Evolutionary conservation across 257 asterid genomes (phyloP).

Genomic region (Phtheirospermum japonicum): DNA sequence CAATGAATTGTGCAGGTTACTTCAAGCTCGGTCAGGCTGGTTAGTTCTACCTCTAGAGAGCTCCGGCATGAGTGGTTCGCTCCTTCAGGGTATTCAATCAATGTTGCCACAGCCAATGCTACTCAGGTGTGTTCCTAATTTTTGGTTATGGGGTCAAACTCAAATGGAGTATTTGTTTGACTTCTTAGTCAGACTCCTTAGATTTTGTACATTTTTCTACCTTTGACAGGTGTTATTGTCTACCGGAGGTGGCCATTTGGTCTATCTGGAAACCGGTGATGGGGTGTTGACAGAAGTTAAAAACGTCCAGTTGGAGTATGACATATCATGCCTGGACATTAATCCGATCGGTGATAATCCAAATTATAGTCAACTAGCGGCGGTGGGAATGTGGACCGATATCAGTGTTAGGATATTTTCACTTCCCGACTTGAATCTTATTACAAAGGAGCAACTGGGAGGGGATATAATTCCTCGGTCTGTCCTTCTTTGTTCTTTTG

Average conservation of each 20-base stretch:
- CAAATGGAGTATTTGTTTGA: not conserved
- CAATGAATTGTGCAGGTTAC: constrained; percentile 57
- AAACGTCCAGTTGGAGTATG: constrained; percentile 78
- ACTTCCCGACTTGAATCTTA: constrained; percentile 83
- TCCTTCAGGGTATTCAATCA: constrained; percentile 71
- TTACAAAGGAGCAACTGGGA: constrained; percentile 87
- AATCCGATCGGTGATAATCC: constrained; percentile 89
- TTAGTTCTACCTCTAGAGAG: constrained; percentile 74
- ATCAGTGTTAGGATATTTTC: constrained; percentile 72
- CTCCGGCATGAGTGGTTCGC: constrained; percentile 74
- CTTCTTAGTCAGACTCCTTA: no score
- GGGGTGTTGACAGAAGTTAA: constrained; percentile 72
- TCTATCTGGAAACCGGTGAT: constrained; percentile 91
- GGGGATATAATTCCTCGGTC: constrained; percentile 99
- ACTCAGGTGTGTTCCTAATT: constrained; percentile 57
- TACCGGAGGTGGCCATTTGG: constrained; percentile 94
- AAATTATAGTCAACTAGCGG: constrained; percentile 79
- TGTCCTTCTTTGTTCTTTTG: constrained; percentile 87
- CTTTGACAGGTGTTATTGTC: constrained; percentile 80
- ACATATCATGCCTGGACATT: constrained; percentile 93
- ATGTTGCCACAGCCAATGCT: constrained; percentile 93
- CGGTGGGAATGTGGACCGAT: constrained; percentile 99
- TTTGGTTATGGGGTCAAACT: constrained; percentile 10
- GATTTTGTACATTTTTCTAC: not conserved
- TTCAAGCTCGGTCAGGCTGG: constrained; percentile 70